Evolutionary conservation across 148 eudicot genomes (phyloP).

Genomic region (Silene conica): DNA sequence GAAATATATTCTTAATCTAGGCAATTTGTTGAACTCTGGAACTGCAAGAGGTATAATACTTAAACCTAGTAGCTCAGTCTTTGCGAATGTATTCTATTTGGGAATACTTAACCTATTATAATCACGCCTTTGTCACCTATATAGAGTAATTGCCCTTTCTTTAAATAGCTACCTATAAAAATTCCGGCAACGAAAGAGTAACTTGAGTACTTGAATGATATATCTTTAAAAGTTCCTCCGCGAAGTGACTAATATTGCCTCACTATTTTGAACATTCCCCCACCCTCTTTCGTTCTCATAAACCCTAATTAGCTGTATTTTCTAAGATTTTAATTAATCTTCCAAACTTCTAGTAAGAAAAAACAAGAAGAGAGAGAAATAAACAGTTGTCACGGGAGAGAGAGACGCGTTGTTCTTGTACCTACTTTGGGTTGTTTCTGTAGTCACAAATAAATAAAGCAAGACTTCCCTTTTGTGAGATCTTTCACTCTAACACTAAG

Average conservation of each 20-base stretch:
- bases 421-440: not conserved
- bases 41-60: conserved; percentile 75
- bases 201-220: no score
- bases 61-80: conserved; percentile 3
- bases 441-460: not conserved
- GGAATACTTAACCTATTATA: no score
- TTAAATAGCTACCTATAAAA: no score
- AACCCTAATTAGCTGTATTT: not conserved
- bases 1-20: conserved; percentile 71
- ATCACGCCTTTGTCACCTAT: not conserved
- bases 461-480: not conserved
- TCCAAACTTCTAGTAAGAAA: not conserved
- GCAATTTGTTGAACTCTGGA: conserved; percentile 84
- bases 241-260: not conserved
- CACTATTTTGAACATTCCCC: not conserved
- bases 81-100: not conserved
- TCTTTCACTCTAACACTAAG: not conserved
- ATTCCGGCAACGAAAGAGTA: no score
- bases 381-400: not conserved
- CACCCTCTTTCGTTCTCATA: not conserved
- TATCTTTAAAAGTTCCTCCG: not conserved
- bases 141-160: no score
- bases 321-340: not conserved
- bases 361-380: not conserved
- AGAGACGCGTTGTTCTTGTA: not conserved